Base-by-base conservation (phyloP, 306 rosid species). In the Comarum palustre region DNA sequence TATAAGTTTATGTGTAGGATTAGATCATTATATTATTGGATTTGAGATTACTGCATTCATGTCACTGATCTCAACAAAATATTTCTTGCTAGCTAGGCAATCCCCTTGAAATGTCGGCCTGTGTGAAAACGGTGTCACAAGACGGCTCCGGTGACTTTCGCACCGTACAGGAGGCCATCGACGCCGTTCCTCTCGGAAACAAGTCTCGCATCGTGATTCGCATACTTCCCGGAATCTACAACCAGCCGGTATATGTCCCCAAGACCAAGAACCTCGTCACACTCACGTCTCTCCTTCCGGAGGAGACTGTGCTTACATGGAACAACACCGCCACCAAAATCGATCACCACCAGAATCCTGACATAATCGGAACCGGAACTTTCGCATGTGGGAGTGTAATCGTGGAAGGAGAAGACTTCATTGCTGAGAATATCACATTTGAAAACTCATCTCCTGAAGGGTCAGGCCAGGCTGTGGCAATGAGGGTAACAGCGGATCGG, bases 391-490 rank as follows among this genome's bases (percentile, higher is more conserved):
- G 96, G 51, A 89, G 84, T 36, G 38, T 70, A 6, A 93, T 93
- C 80, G 93, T 93, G 58, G 97, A 93, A 87, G 98, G 97, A 19
- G 93, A 84, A 72, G 98, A 93, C 63, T 93, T 93, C 36, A 89
- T 93, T 77, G 97, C 97, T 59, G 96, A 90, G 84, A 93, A 93
- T 60, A 82, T 93, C 69, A 93, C 98, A 8, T 90, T 93, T 72
- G 93, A 93, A 86, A 90, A 93, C 81, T 90, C 90, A 43, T 69
- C 96, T 60, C 92, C 98, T 73, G 78, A 90, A 93, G 98, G 97
- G 60, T 90, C 98, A 6, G 97, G 97, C 41, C 96, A 93, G 86
- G 98, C 98, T 50, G 98, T 93, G 79, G 97, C 98, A 42, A 68
- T 93, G 59, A 90, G 98, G 83, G 93, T 93, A 32, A 80, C 98